Percentiles rank a stretch among this genome's conserved stretches.
Evolutionary conservation across 2,329 filamentous ascomycete species (phyloP).

Genomic region (Colletotrichum paranaense): DNA sequence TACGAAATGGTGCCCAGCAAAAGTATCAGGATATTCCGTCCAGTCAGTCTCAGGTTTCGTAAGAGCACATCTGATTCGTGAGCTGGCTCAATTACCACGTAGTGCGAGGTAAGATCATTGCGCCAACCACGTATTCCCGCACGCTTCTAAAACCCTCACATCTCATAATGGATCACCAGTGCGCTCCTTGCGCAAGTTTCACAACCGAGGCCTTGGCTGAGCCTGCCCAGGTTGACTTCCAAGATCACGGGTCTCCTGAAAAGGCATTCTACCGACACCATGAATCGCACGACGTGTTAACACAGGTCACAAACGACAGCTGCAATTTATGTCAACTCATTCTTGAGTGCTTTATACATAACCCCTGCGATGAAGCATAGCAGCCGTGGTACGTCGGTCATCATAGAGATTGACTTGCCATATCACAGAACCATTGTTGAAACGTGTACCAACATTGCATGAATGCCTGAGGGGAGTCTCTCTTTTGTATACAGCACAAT

Average conservation of each 20-base stretch:
- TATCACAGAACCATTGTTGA: too few relatives aligned
- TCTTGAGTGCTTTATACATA: neutral
- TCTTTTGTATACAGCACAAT: too few relatives aligned
- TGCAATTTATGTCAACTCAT: conserved; percentile 9
- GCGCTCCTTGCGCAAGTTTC: neutral
- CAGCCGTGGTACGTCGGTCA: too few relatives aligned
- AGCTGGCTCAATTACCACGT: neutral
- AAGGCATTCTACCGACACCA: neutral
- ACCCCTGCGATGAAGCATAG: too few relatives aligned
- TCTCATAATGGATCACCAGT: neutral
- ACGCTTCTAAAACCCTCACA: neutral
- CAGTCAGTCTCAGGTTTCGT: neutral
- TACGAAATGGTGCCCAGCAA: neutral
- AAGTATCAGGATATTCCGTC: neutral
- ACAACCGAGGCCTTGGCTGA: conserved; percentile 1
- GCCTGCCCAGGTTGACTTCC: neutral
- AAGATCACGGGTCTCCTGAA: neutral
- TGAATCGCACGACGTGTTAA: neutral
- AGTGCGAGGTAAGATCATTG: neutral
- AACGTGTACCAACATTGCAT: too few relatives aligned
- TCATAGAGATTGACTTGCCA: too few relatives aligned
- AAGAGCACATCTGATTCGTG: neutral
- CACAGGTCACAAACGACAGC: neutral
- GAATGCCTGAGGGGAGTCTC: too few relatives aligned
- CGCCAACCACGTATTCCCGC: neutral